Conservation (phyloP, 2,329 filamentous ascomycete species). For the Torrubiella hemipterigena region DNA sequence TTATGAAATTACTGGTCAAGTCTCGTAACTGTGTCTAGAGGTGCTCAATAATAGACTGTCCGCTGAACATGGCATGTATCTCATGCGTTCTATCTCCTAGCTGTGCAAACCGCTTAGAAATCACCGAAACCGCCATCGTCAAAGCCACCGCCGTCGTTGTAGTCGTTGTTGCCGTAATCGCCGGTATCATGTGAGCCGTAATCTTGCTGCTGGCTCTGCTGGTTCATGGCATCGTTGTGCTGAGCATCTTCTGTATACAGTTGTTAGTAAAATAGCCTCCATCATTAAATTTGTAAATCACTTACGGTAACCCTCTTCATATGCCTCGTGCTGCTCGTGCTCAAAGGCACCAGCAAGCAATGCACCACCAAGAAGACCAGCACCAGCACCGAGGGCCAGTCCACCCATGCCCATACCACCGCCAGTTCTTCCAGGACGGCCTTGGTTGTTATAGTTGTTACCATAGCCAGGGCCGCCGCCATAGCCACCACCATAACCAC, state of each 20-base stretch:
- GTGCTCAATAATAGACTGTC: too few species aligned
- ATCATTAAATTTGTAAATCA: slow-evolving; percentile 1
- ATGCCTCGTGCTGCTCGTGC: slow-evolving; percentile 47
- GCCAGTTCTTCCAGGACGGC: slow-evolving; percentile 29
- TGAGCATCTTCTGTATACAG: slow-evolving; percentile 15
- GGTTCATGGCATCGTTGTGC: too few species aligned
- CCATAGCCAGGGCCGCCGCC: slow-evolving; percentile 17
- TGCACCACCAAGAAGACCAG: slow-evolving; percentile 68
- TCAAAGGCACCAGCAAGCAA: slow-evolving; percentile 58
- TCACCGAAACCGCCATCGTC: slow-evolving; percentile 22
- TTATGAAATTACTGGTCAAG: too few species aligned
- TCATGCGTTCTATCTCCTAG: too few species aligned
- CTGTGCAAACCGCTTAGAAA: slow-evolving; percentile 10
- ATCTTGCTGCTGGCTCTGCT: too few species aligned
- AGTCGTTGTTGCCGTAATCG: too few species aligned
- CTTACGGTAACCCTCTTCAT: slow-evolving; percentile 30
- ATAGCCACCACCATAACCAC: slow-evolving; percentile 8
- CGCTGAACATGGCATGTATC: too few species aligned
- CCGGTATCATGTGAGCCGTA: too few species aligned
- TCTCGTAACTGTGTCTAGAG: too few species aligned
- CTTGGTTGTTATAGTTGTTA: slow-evolving; percentile 27
- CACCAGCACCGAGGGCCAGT: slow-evolving; percentile 67
- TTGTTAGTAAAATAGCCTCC: slow-evolving; percentile 7
- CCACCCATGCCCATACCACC: slow-evolving; percentile 48
- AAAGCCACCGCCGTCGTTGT: slow-evolving; percentile 16